Evolutionary conservation across 1,139 yeast species (phyloP), one percentile per base, ranked within the genome.

Genomic region (Scheffersomyces quercinus): DNA sequence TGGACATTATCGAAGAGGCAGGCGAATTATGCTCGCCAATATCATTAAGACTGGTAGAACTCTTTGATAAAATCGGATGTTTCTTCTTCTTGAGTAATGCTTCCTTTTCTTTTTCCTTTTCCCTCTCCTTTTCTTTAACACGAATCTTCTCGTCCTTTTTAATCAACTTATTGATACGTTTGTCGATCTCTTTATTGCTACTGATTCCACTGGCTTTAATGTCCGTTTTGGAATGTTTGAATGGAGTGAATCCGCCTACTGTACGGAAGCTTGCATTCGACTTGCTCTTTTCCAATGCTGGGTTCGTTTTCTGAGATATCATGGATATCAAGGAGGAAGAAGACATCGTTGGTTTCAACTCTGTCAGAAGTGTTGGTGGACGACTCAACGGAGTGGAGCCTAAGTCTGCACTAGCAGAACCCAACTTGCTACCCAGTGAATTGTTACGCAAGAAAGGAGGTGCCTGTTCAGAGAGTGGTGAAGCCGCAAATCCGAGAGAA

Each of bases 121-220:
- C 62, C 41, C 7, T 20, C 7, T 20, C 26, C 40, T 52, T 55
- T 29, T 56, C 62, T 41, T 58, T 57, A 26, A 46, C 44, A 43
- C 63, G 65, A 34, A 54, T 24, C 42, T 60, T 63, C 42, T 64
- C 72, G 30, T 65, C 72, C 37, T 58, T 58, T 44, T 59, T 67
- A 39, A 65, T 64, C 48, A 62, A 49, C 41, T 59, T 62, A 29
- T 65, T 58, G 37, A 67, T 60, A 28, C 65, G 51, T 45, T 59
- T 63, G 45, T 68, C 73, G n/a, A 66, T 45, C 35, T 66, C 70
- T 38, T 58, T 56, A 46, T 63, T 65, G 26, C 26, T 20, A 8
- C 26, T 20, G 26, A 20, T 20, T 5, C 35, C 35, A 38, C 51
- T 55, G 33, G 52, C 35, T 41, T 51, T 58, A 3, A 55, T 54